These are phyloP conservation scores for Cercospora janseana DNA, from an alignment of 2,329 filamentous ascomycete genomes.

Conservation along the genomic window DNA sequence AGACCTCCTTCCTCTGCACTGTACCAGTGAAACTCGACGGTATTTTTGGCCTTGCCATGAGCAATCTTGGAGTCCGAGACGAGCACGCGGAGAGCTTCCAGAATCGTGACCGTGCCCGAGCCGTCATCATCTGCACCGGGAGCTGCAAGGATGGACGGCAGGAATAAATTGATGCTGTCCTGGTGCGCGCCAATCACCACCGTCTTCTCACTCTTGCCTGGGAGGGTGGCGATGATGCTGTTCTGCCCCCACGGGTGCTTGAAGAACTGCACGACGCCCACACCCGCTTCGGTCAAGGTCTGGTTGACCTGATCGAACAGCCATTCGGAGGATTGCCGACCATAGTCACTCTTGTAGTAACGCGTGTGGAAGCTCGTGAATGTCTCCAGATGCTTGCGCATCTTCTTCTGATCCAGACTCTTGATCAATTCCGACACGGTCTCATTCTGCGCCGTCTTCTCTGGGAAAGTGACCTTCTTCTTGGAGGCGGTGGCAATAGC, in stretches of 20 bases:
- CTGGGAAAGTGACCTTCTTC: conserved; percentile 62
- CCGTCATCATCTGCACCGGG: conserved; percentile 96
- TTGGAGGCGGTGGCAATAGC: conserved; percentile 6
- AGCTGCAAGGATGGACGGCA: conserved; percentile 78
- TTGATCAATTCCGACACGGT: conserved; percentile 66
- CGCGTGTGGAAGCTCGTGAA: conserved; percentile 78
- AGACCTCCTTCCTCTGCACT: conserved; percentile 85
- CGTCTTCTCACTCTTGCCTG: conserved; percentile 78
- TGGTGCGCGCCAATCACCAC: conserved; percentile 73
- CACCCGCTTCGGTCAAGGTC: conserved; percentile 69
- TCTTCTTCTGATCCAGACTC: conserved; percentile 70
- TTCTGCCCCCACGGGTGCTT: conserved; percentile 81
- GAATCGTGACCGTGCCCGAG: conserved; percentile 81
- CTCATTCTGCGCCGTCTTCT: conserved; percentile 62
- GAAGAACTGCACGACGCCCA: conserved; percentile 72
- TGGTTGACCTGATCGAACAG: conserved; percentile 70
- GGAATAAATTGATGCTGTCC: conserved; percentile 90
- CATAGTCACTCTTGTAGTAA: conserved; percentile 77
- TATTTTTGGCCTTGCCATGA: conserved; percentile 71
- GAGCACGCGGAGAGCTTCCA: conserved; percentile 83
- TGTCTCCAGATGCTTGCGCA: conserved; percentile 73
- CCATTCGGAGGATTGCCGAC: conserved; percentile 84
- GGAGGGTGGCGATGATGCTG: conserved; percentile 87
- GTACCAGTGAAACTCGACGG: conserved; percentile 96
- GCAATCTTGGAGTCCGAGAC: conserved; percentile 67